Conservation (phyloP, 2,329 filamentous ascomycete species). For the Zymoseptoria tritici region DNA sequence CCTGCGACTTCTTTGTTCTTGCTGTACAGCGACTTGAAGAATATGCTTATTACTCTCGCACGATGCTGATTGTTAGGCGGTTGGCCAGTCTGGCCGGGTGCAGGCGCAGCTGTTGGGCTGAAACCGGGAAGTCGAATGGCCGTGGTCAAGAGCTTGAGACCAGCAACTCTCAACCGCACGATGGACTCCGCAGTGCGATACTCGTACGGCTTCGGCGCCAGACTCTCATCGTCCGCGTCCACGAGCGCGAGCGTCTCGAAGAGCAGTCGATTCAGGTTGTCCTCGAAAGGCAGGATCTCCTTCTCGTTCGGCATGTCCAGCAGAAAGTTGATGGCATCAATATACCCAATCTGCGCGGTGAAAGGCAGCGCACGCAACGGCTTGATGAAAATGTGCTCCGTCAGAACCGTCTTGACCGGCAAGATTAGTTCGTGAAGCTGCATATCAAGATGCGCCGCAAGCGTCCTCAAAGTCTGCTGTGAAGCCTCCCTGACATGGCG, state of each 20-base stretch:
- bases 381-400: conserved; percentile 93
- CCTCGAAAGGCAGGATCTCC: conserved; percentile 77
- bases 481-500: conserved; percentile 85
- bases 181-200: conserved; percentile 95
- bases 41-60: conserved; percentile 72
- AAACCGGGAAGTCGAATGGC: conserved; percentile 93
- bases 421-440: conserved; percentile 83
- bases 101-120: conserved; percentile 49
- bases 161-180: conserved; percentile 82
- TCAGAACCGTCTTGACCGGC: conserved; percentile 79
- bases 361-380: conserved; percentile 89
- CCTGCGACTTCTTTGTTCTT: conserved; percentile 88
- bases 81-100: conserved; percentile 10
- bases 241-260: conserved; percentile 91
- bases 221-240: conserved; percentile 86
- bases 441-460: conserved; percentile 68
- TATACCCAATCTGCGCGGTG: conserved; percentile 91
- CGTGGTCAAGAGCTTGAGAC: conserved; percentile 84
- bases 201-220: conserved; percentile 88
- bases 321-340: conserved; percentile 95
- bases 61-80: conserved; percentile 54
- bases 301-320: conserved; percentile 73
- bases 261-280: conserved; percentile 78
- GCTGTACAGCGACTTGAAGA: conserved; percentile 96
- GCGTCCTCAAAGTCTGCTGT: conserved; percentile 69